Base-by-base conservation (phyloP, 164 flowering plant genomes). In the Vitis amurensis region DNA sequence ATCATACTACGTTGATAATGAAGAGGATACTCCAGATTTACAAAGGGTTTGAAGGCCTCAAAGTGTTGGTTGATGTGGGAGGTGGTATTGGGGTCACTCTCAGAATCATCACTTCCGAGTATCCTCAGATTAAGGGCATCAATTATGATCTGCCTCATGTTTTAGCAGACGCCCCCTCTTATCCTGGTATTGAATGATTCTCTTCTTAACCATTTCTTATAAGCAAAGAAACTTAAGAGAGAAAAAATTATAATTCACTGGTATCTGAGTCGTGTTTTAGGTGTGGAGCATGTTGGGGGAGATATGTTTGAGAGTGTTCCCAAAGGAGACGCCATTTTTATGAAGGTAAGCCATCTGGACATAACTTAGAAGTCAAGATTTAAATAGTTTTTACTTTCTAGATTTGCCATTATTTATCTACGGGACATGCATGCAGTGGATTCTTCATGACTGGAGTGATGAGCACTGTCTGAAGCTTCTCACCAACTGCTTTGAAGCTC, bases 401-500 rank as follows among this genome's bases (percentile, higher is more conserved):
- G 27, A 23, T 23, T 23, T 23, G 27, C 27, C 27, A 23, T 31
- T 31, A 6, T 31, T 31, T 4, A 31, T 31, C 7, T 4, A 31
- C 2, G 44, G 44, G 5, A 31, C 44, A 31, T 6, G 44, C 17
- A 8, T 64, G 55, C 61, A 76, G 83, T 68, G 69, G 69, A 69
- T 74, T 29, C 65, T 70, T 10, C 80, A 77, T 68, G 75, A 65
- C 50, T 77, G 78, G 78, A 67, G 74, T 9, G 80, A 80, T 48
- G 80, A 74, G n/a, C 68, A 74, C 19, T 80, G 83, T 77, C 12
- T 70, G 67, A 75, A 69, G 23, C 63, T 80, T 16, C 73, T 80
- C 49, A 80, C 70, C 59, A 80, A 77, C 12, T 80, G 83, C 50
- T 64, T 19, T 7, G 61, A 59, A 55, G 74, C 79, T 30, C 75